Evolutionary conservation across 306 rosid species (phyloP), one percentile per base, ranked within the genome.

Genomic region (Trifolium subterraneum): DNA sequence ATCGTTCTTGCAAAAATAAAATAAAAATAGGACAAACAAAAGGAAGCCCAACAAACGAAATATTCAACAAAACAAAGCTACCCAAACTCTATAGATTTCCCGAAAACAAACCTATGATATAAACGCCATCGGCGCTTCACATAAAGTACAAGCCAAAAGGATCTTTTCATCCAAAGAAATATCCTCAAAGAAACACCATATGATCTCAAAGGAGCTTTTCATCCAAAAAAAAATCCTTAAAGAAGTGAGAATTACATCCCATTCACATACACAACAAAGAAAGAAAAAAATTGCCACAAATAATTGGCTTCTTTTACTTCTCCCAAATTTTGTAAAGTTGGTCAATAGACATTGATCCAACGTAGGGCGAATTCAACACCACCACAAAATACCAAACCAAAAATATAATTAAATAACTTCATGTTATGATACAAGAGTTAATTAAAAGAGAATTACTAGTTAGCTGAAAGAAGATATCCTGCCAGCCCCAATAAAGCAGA

Each of bases 281-380:
- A 35, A 48, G 38, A 58, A 68, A 56, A 50, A 20, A 63, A 54
- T 52, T 41, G 77, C 41, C 33, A 71, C 25, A 52, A 27, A n/a
- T 64, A 25, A 27, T 41, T 11, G 27, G 27, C 48, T 15, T 61
- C n/a, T 62, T 70, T 70, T 27, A 22, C 36, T 36, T 25, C 59
- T 38, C 41, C 48, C 68, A 64, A 18, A 63, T 70, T 52, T 44
- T 38, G 59, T 62, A 70, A 54, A 78, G 70, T 23, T 48, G 10
- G 55, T 38, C 71, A 48, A 36, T 10, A 25, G 27, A 36, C 63
- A 77, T 42, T 38, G 54, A 56, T 56, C 15, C 36, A 23, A 69
- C 75, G 29, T 9, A 20, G 27, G 16, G 10, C 4, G 68, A 77
- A 68, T 45, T 39, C 18, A 66, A 29, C 52, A 68, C 62, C 31